Base-by-base conservation (phyloP, 2,329 filamentous ascomycete genomes). In the Sporothrix schenckii region DNA sequence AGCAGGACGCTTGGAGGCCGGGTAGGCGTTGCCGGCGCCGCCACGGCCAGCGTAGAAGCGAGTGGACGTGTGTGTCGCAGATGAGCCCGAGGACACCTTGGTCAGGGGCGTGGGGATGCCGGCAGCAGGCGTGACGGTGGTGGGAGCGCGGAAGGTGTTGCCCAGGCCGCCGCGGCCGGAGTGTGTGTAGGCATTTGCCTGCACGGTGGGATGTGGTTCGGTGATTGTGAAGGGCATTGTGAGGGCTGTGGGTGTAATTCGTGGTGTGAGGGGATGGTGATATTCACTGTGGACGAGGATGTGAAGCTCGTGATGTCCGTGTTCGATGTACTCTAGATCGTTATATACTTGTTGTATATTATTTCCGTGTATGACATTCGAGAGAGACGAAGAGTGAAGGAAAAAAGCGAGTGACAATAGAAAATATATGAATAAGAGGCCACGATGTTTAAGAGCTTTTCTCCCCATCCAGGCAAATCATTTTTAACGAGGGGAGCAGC, bases 41-140 rank as follows among this genome's bases (percentile, higher is more conserved):
- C 89, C 89, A 71, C 89, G 87, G 75, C 89, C 89, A 13, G 85
- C 85, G 81, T 88, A 86, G 83, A 90, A 90, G 80, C 85, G 83
- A 71, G 82, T 79, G 56, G 82, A 73, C 74, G 76, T 76, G 77
- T 79, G 74, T 75, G 83, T 73, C 73, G 80, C 80, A 63, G 66
- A 67, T 68, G 81, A 80, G 24, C 83, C 80, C 9, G 79, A 78
- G 73, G 82, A 80, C 70, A 78, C 78, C 67, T 79, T 77, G 72
- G 78, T 71, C 72, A 84, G 81, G 70, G 83, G 78, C 70, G 86
- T 84, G 70, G 85, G 82, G 67, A 85, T 80, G 76, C 83, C 83
- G 76, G 87, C 78, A 71, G 85, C 65, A 71, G 85, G 80, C n/a
- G 81, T 77, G 34, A 82, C 80, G 66, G 81, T 82, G 44, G 72